These are phyloP conservation scores for Apiotrichum sp. DNA, from an alignment of 1,284 basidiomycete species.

Conservation along the genomic window DNA sequence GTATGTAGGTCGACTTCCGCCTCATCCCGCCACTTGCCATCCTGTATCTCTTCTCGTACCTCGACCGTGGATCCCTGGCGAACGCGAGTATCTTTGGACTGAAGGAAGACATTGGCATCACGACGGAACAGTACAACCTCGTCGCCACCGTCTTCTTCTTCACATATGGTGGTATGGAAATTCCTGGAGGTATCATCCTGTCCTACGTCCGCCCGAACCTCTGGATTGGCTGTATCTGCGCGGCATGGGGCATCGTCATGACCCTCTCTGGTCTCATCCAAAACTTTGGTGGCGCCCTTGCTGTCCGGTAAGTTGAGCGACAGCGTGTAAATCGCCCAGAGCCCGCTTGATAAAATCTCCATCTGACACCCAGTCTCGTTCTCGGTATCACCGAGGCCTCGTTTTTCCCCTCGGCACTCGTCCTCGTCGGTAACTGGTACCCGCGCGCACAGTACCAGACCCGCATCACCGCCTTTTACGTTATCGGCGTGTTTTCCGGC, in stretches of 20 bases:
- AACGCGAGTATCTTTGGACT: constrained; percentile 5
- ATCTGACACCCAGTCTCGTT: constrained; percentile 1
- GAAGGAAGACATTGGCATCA: constrained; percentile 13
- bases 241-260: constrained; percentile 29
- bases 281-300: constrained; percentile 51
- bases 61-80: constrained; percentile 17
- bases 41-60: constrained; percentile 29
- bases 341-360: neutral
- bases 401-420: constrained; percentile 27
- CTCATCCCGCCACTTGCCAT: constrained; percentile 34
- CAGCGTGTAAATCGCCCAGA: neutral
- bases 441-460: constrained; percentile 47
- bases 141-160: constrained; percentile 21
- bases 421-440: constrained; percentile 47
- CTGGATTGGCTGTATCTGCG: constrained; percentile 1
- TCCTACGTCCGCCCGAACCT: constrained; percentile 14
- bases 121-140: constrained; percentile 16
- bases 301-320: neutral
- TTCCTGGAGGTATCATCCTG: constrained; percentile 17
- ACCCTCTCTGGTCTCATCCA: constrained; percentile 54
- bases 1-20: constrained; percentile 24
- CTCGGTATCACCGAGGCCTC: constrained; percentile 17
- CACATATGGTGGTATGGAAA: constrained; percentile 15
- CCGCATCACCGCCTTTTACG: constrained; percentile 53
- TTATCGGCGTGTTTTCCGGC: constrained; percentile 38